Percentiles rank a stretch among this genome's conserved stretches.
These are phyloP conservation scores for Pseudisothecium myosuroides DNA, from an alignment of 225 moss, liverwort and hornwort genomes.

Conservation along the genomic window DNA sequence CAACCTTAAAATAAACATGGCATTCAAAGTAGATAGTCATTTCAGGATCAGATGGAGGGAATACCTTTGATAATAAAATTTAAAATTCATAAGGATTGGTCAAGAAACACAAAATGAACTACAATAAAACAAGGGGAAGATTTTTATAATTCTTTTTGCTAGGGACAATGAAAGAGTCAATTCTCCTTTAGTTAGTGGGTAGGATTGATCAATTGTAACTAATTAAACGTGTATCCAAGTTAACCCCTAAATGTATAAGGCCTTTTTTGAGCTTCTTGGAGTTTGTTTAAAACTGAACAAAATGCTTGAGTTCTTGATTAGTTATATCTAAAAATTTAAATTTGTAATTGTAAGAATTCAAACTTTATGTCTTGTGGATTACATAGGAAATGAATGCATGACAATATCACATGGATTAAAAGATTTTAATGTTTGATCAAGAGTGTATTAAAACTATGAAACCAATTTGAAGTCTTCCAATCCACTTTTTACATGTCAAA, in stretches of 20 bases:
- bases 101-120: background rate
- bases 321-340: background rate
- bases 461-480: background rate
- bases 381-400: background rate
- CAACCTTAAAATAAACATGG: no score
- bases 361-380: background rate
- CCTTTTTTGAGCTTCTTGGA: background rate
- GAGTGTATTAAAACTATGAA: background rate
- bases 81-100: background rate
- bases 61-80: background rate
- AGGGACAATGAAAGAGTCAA: no score
- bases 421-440: background rate
- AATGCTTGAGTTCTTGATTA: background rate
- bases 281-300: background rate
- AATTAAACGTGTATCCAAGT: accelerated
- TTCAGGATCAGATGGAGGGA: no score
- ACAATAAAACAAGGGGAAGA: background rate
- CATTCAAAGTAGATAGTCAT: no score
- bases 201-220: background rate
- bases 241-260: background rate
- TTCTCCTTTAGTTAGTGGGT: accelerated
- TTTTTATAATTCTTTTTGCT: background rate
- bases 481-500: background rate
- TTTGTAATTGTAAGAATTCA: background rate
- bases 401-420: background rate